These are phyloP conservation scores for Acanthamoeba divionensis DNA, from an alignment of 208 protist genomes.

Conservation along the genomic window DNA sequence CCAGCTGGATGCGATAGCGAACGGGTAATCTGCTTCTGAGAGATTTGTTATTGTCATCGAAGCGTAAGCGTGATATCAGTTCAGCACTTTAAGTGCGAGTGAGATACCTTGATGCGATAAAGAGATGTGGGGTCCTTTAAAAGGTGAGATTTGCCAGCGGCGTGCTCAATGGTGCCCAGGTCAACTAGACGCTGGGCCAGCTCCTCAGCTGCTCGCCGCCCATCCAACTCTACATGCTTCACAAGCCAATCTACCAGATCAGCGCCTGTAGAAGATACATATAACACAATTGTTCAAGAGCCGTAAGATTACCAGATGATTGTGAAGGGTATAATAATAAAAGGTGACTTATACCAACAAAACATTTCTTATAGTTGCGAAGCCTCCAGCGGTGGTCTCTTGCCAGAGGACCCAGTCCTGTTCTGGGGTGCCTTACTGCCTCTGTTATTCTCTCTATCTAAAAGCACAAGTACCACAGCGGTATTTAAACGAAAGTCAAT, in stretches of 20 bases:
- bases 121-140: conserved; percentile 35
- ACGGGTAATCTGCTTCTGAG: too few relatives aligned
- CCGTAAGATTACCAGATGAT: neutral
- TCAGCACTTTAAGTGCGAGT: too few relatives aligned
- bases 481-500: neutral
- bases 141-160: neutral
- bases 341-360: conserved; percentile 16
- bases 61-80: too few relatives aligned
- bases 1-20: too few relatives aligned
- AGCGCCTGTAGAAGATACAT: neutral
- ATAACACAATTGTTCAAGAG: neutral
- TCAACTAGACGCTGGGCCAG: neutral
- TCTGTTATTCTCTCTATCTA: neutral
- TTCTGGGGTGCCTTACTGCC: neutral
- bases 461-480: neutral
- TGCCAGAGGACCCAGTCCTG: neutral
- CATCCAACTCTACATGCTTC: neutral
- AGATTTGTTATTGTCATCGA: too few relatives aligned
- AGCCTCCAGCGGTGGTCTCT: conserved; percentile 21
- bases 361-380: conserved; percentile 33
- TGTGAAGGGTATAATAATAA: too few relatives aligned
- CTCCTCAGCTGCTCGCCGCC: neutral
- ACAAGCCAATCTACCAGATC: conserved; percentile 9
- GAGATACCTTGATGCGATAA: neutral
- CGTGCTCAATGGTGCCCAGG: neutral